Conservation (phyloP, 768 basidiomycete species). For the Xerocomellus amylosporus region DNA sequence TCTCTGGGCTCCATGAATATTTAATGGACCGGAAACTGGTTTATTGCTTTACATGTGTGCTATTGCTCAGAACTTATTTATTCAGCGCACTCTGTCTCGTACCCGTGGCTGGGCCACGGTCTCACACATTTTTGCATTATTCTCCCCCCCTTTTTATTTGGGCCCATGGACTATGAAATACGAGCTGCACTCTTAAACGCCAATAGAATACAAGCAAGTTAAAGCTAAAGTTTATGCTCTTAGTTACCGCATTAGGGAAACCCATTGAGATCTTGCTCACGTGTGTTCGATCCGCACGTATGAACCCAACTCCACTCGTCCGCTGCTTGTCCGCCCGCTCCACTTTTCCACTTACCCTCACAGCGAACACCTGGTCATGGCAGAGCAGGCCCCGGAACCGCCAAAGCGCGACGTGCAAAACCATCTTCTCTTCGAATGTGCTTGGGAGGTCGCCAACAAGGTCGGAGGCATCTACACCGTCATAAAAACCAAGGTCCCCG, state of each 20-base stretch:
- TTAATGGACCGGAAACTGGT: no score
- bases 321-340: not conserved
- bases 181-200: no score
- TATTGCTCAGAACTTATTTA: no score
- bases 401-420: slow-evolving; percentile 70
- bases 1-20: no score
- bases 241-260: slow-evolving; percentile 25
- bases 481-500: slow-evolving; percentile 98
- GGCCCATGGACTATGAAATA: no score
- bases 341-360: not conserved
- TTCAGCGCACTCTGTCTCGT: no score
- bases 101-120: no score
- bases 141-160: no score
- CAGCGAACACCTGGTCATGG: slow-evolving; percentile 15
- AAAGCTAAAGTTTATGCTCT: not conserved
- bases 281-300: slow-evolving; percentile 9
- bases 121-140: no score
- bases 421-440: slow-evolving; percentile 88
- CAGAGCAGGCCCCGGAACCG: slow-evolving; percentile 18
- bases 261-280: slow-evolving; percentile 16
- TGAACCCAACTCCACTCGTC: slow-evolving; percentile 5
- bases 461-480: slow-evolving; percentile 99
- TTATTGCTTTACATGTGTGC: no score
- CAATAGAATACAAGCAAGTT: not conserved
- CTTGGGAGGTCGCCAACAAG: slow-evolving; percentile 99